Evolutionary conservation across 192 early-diverging fungal species (phyloP).

Genomic region (Linderina pennispora): DNA sequence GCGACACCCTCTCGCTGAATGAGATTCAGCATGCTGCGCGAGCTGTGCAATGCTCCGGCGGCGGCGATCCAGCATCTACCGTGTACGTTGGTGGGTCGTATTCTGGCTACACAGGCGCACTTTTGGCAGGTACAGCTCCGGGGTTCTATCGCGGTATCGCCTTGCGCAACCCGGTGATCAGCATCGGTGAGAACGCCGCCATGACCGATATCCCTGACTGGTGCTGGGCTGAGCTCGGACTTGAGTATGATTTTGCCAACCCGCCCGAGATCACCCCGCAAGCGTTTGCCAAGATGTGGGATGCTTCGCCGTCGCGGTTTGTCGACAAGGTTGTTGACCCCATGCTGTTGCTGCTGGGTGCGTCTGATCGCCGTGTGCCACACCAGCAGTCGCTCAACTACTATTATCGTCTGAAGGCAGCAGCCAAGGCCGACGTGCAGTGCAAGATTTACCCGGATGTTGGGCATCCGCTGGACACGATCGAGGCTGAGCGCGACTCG

Average conservation of each 20-base stretch:
- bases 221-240: conserved; percentile 63
- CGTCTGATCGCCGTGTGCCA: conserved; percentile 66
- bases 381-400: conserved; percentile 51
- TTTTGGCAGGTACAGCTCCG: conserved; percentile 49
- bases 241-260: conserved; percentile 49
- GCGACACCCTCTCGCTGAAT: conserved; percentile 61
- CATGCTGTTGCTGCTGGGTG: conserved; percentile 60
- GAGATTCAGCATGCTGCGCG: conserved; percentile 51
- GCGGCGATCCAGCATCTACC: conserved; percentile 47
- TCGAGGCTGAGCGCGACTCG: conserved; percentile 54
- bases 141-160: conserved; percentile 59
- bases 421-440: conserved; percentile 28
- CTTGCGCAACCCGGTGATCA: conserved; percentile 71
- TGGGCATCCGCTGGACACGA: conserved; percentile 53
- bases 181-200: conserved; percentile 52
- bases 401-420: conserved; percentile 38
- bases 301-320: conserved; percentile 52
- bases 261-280: conserved; percentile 53
- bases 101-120: conserved; percentile 60
- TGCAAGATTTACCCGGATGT: conserved; percentile 54
- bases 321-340: conserved; percentile 55
- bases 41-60: conserved; percentile 22
- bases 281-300: conserved; percentile 52
- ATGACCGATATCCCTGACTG: conserved; percentile 70
- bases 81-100: conserved; percentile 69